phyloP scores from a whole-genome alignment of 305 asterid species.

The Lippia alba region DNA sequence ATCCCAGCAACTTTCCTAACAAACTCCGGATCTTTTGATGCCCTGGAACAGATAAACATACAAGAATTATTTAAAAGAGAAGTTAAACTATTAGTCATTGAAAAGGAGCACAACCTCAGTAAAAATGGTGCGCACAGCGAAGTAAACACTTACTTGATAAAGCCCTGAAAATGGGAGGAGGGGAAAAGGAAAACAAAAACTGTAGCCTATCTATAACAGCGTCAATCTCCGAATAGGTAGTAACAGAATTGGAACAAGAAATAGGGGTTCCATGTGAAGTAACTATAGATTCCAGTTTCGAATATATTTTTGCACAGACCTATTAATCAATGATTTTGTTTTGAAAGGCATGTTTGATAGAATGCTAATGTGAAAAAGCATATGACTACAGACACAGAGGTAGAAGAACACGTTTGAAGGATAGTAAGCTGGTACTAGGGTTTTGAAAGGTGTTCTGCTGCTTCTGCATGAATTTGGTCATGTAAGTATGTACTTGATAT shows the following conservation, averaged over 20 bases:
- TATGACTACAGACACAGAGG: no score
- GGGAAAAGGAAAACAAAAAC: slow-evolving; percentile 4
- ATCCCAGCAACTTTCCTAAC: slow-evolving; percentile 81
- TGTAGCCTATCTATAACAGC: slow-evolving; percentile 12
- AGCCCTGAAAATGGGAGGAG: slow-evolving; percentile 8
- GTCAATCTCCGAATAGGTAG: slow-evolving; percentile 17
- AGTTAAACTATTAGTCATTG: slow-evolving; percentile 25
- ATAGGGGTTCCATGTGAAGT: background rate
- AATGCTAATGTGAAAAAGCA: background rate
- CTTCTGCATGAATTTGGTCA: no score
- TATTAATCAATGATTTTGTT: slow-evolving; percentile 3
- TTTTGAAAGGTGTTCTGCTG: no score
- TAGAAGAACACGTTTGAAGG: no score
- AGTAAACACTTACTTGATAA: slow-evolving; percentile 12
- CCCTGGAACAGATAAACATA: slow-evolving; percentile 52
- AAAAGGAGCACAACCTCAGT: slow-evolving; percentile 22
- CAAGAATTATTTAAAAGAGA: slow-evolving; percentile 21
- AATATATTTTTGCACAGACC: background rate
- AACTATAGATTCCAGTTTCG: background rate
- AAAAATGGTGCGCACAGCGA: slow-evolving; percentile 14
- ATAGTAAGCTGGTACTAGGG: no score
- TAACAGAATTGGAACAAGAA: background rate
- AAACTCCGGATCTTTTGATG: slow-evolving; percentile 63
- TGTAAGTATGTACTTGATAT: no score
- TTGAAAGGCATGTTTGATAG: background rate